Evolutionary conservation across 257 asterid genomes (phyloP).

Genomic region (Solanum gandarillasii): DNA sequence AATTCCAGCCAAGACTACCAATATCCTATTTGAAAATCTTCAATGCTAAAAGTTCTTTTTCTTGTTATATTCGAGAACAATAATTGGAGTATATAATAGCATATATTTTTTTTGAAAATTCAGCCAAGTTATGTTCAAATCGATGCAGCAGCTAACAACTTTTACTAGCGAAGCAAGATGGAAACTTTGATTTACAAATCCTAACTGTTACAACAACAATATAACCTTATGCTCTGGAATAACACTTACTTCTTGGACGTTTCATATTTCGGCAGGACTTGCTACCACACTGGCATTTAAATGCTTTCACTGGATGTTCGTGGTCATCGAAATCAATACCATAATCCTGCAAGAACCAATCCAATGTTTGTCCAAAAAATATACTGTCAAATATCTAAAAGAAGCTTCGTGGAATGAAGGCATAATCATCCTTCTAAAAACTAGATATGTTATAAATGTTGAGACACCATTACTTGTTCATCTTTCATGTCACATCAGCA

Average conservation of each 20-base stretch:
- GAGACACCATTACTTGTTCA: neutral
- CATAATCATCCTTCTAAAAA: neutral
- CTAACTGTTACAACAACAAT: neutral
- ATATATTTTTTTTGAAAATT: neutral
- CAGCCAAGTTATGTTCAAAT: neutral
- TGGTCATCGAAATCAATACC: conserved; percentile 89
- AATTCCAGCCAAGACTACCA: neutral
- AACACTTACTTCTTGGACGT: conserved; percentile 55
- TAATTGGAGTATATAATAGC: neutral
- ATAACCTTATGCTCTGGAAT: neutral
- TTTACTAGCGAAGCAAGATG: neutral
- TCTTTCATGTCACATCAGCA: neutral
- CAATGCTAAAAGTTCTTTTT: neutral
- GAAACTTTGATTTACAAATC: neutral
- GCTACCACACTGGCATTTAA: conserved; percentile 76
- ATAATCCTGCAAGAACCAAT: conserved; percentile 57
- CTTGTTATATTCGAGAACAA: neutral
- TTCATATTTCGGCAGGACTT: conserved; percentile 67
- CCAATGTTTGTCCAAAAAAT: neutral
- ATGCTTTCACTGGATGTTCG: conserved; percentile 75
- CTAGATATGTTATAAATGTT: neutral
- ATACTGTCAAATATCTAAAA: neutral
- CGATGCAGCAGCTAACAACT: neutral
- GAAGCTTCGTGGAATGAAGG: neutral
- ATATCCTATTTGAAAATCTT: neutral